Base-by-base conservation (phyloP, 345 rosid species). In the Mangifera indica region DNA sequence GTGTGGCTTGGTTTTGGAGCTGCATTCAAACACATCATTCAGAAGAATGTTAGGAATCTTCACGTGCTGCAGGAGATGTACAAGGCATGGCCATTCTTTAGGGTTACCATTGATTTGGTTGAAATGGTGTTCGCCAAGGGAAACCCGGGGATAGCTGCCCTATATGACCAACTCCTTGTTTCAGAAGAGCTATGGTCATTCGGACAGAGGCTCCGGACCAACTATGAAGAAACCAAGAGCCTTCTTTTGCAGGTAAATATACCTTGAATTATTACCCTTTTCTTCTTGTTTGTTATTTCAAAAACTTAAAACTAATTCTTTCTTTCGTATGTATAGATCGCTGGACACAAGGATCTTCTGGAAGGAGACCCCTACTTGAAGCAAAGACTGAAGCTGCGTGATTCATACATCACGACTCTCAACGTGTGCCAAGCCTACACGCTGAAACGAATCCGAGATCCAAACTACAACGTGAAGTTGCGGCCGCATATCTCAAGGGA, bases 121-220 rank as follows among this genome's bases (percentile, higher is more conserved):
- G 99, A 95, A 83, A 95, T 95, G 99, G 99, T 95, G 77, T 95
- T 95, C 4, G 99, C 99, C 66, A 95, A 95, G 84, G 99, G 97
- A 73, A 92, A 92, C 80, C 98, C 96, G 0, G 92, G 92, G 34
- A 95, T 95, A 11, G 98, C 99, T 24, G 90, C 96, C 66, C 62
- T 91, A 82, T 88, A 81, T 25, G 99, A 95, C 68, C 86, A 85
- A 68, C 98, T 95, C 66, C 98, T 95, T 26, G 99, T 95, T 60
- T 95, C 96, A 4, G 52, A 85, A 72, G 97, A 92, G 14, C 72
- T 95, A 14, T 85, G 91, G 90, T 78, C 87, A 2, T 91, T 95
- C 42, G 99, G 98, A 40, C 86, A 88, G 75, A 79, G 70, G 49
- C 74, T 95, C 82, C 87, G 96, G 80, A 60, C 76, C 20, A 81